Evolutionary conservation across 306 rosid genomes (phyloP).

Genomic region (Citrullus mucosospermus): DNA sequence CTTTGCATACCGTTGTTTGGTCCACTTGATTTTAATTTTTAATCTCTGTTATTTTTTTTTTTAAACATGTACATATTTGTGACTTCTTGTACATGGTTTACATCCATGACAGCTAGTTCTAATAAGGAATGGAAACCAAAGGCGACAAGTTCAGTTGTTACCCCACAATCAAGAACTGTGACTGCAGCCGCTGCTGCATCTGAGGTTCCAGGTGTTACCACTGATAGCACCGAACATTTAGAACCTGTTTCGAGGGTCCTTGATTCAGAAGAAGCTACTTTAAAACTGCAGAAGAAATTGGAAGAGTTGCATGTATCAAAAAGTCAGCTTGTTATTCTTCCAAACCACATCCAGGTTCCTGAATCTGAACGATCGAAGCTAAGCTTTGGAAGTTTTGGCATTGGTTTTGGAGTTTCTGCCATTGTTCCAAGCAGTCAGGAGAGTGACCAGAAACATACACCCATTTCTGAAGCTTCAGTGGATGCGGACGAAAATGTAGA

Average conservation of each 20-base stretch:
- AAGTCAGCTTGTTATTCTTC: conserved; percentile 83
- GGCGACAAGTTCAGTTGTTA: conserved; percentile 29
- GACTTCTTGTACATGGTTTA: conserved; percentile 18
- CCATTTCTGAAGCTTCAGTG: conserved; percentile 59
- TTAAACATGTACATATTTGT: not conserved
- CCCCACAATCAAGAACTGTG: conserved; percentile 49
- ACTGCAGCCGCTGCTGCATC: conserved; percentile 21
- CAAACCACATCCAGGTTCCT: conserved; percentile 83
- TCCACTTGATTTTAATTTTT: not conserved
- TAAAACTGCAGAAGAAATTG: conserved; percentile 56
- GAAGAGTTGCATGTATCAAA: conserved; percentile 56
- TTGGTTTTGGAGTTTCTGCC: conserved; percentile 44
- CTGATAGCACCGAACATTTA: conserved; percentile 25
- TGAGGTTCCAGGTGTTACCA: conserved; percentile 31
- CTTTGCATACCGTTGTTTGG: not conserved
- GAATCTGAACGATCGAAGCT: conserved; percentile 85
- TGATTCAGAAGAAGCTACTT: conserved; percentile 52
- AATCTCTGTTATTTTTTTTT: not conserved
- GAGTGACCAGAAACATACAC: conserved; percentile 60
- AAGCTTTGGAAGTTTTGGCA: conserved; percentile 91
- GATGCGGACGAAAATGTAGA: conserved; percentile 52
- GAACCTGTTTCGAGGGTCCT: conserved; percentile 38
- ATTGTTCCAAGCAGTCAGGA: conserved; percentile 33
- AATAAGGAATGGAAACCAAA: conserved; percentile 98
- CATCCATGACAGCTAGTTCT: conserved; percentile 62